Evolutionary conservation across 352 stramenopile genomes (phyloP).

Genomic region (Phytophthora fragariae): DNA sequence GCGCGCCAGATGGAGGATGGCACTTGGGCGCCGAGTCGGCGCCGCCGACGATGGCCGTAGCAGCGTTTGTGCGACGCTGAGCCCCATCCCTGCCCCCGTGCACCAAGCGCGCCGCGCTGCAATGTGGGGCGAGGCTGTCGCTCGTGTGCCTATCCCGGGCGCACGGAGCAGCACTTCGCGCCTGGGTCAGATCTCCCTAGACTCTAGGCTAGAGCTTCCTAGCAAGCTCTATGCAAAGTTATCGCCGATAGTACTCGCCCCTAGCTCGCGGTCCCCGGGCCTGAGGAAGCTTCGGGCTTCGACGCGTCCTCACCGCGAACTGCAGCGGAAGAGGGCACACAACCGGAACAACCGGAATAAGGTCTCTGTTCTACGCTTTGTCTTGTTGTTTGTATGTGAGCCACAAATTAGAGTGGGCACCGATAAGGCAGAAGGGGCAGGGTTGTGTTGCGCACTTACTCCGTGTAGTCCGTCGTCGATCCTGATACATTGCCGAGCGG

Average conservation of each 20-base stretch:
- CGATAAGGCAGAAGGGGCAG: slow-evolving; percentile 44
- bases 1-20: slow-evolving; percentile 31
- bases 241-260: no score
- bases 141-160: slow-evolving; percentile 33
- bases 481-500: slow-evolving; percentile 43
- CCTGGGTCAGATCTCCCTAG: no score
- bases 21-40: slow-evolving; percentile 1
- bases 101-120: slow-evolving; percentile 13
- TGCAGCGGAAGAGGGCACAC: neutral
- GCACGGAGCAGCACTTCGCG: no score
- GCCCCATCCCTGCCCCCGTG: slow-evolving; percentile 34
- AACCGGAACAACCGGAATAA: slow-evolving; percentile 31
- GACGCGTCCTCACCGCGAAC: slow-evolving; percentile 24
- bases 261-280: neutral
- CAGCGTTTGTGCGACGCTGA: slow-evolving; percentile 23
- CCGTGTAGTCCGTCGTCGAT: slow-evolving; percentile 46
- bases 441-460: slow-evolving; percentile 32
- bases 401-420: slow-evolving; percentile 23
- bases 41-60: slow-evolving; percentile 9
- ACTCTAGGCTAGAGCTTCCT: no score
- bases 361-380: slow-evolving; percentile 31
- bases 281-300: slow-evolving; percentile 22
- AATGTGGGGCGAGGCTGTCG: slow-evolving; percentile 30
- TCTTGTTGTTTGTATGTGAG: slow-evolving; percentile 32
- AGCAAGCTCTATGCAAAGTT: no score